A percentile compares a stretch with the other conserved stretches of the same genome.
These are phyloP conservation scores for Bipolaris bicolor DNA, from an alignment of 2,329 filamentous ascomycete species.

Conservation along the genomic window DNA sequence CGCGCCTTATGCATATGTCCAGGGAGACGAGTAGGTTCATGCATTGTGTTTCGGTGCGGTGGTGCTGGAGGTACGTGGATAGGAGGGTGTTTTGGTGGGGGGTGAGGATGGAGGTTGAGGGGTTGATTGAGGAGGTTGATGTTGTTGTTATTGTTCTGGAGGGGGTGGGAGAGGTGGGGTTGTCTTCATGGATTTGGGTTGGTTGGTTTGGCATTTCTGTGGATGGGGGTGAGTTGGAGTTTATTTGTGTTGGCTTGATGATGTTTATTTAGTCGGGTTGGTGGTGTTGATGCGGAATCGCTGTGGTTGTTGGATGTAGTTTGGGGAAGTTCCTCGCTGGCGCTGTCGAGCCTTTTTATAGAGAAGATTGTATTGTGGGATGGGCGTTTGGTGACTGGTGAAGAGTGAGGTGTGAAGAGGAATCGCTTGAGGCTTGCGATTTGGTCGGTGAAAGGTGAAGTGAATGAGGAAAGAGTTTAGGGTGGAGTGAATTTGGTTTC, in stretches of 20 bases:
- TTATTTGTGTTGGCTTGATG: no score
- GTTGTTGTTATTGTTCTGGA: background rate
- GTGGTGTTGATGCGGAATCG: no score
- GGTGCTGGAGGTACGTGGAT: background rate
- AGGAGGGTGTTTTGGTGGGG: slow-evolving; percentile 1
- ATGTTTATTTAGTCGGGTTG: no score
- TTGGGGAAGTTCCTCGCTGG: background rate
- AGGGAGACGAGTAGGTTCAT: slow-evolving; percentile 9
- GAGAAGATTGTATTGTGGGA: background rate
- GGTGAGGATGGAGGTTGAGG: background rate
- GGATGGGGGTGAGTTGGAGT: no score
- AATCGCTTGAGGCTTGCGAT: background rate
- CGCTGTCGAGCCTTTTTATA: background rate
- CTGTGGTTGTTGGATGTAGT: no score
- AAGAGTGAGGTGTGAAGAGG: background rate
- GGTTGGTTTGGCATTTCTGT: no score
- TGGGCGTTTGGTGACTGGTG: background rate
- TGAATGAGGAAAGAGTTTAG: background rate
- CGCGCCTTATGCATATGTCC: background rate
- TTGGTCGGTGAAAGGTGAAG: background rate
- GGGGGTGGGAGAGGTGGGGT: background rate
- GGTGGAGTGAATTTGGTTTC: background rate
- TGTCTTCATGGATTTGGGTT: no score
- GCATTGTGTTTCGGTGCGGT: background rate
- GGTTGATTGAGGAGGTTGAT: background rate